phyloP scores from a whole-genome alignment of 202 grass and related monocot genomes.

The Setaria viridis region DNA sequence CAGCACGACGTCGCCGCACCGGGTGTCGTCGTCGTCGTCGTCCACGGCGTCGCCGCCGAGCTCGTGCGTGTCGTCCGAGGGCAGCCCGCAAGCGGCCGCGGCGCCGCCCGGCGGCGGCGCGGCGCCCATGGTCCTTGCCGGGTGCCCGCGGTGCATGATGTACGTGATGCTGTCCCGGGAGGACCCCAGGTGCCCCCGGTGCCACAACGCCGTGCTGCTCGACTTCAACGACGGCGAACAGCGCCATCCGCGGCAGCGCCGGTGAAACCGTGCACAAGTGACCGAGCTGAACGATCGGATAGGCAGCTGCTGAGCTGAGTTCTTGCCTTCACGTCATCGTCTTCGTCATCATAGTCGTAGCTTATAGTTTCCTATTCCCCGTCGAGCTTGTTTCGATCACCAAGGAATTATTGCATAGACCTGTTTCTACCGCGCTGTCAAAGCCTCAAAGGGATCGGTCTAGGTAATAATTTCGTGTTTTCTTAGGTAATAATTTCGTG shows the following conservation, averaged over 20 bases:
- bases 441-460: constrained; percentile 40
- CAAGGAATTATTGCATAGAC: constrained; percentile 67
- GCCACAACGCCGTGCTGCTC: constrained; percentile 82
- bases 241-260: constrained; percentile 53
- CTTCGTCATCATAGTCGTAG: constrained; percentile 13
- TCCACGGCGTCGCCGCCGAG: constrained; percentile 73
- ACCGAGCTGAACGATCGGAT: not conserved
- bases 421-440: constrained; percentile 47
- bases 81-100: constrained; percentile 54
- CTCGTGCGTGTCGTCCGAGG: constrained; percentile 93
- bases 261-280: constrained; percentile 28
- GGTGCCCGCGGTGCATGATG: constrained; percentile 90
- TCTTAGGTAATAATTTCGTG: constrained; percentile 53
- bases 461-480: constrained; percentile 64
- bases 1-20: constrained; percentile 44
- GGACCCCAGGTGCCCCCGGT: constrained; percentile 80
- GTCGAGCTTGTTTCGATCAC: constrained; percentile 14
- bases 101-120: constrained; percentile 11
- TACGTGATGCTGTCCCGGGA: constrained; percentile 92
- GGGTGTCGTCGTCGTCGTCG: constrained; percentile 56
- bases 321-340: constrained; percentile 10
- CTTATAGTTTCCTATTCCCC: constrained; percentile 1
- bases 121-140: constrained; percentile 68
- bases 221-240: constrained; percentile 74
- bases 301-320: constrained; percentile 16